Evolutionary conservation across 106 monocot species (phyloP), one percentile per base, ranked within the genome.

Genomic region (Acorus calamus): DNA sequence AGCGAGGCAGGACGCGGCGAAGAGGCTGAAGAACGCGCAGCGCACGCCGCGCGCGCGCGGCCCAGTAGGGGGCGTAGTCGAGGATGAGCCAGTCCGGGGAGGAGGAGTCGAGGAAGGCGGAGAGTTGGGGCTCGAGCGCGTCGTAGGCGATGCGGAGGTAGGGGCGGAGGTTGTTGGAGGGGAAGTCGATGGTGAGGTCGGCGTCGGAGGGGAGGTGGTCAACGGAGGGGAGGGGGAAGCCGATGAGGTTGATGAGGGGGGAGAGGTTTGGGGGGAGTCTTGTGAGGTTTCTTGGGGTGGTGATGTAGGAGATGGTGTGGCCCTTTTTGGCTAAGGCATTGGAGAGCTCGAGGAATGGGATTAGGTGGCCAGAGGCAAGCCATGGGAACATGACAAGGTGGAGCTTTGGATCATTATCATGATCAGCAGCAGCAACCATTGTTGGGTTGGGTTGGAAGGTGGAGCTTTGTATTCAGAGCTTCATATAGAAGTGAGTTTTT

Each of bases 251-350:
- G 65, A 65, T 28, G 65, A 53, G 51, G n/a, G 3, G 52, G 52
- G 65, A 12, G 65, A 65, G 51, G 65, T 5, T 3, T 4, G 65
- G 53, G 11, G 49, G 65, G 53, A 44, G 7, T 12, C 3, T 5
- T 11, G 67, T 56, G n/a, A 57, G 46, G 6, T 56, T 47, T 14
- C 45, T 62, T 61, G 74, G 28, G 54, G 68, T 61, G 42, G 61
- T 49, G 13, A 76, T 11, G 70, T 59, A 70, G 9, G 76, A 70
- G 50, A 58, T 7, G 11, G 71, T 57, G 46, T 76, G 76, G 44
- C 76, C 76, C 28, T 28, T 28, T 1, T 28, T 28, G 28, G 28
- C 28, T 28, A 28, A 28, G 28, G 28, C 28, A 28, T 28, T 28
- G 28, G 28, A 28, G 28, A 28, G 28, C 28, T 28, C 28, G 28